Evolutionary conservation across 345 rosid species (phyloP), one percentile per base, ranked within the genome.

Genomic region (Salix arbutifolia): DNA sequence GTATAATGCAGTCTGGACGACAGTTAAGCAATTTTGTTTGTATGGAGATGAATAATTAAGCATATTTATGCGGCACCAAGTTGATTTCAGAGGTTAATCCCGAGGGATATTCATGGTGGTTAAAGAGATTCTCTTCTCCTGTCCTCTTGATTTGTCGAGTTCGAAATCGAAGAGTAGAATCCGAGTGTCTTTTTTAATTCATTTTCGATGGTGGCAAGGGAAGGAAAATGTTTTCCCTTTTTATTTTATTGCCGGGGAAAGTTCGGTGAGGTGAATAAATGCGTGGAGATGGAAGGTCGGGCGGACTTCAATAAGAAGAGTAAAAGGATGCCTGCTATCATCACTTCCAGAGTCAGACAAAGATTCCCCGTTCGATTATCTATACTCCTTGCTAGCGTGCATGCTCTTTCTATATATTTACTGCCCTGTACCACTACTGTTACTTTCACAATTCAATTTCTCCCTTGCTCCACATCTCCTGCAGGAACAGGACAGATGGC

Each of bases 321-420:
- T 78, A 38, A 74, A 67, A 68, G 72, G 73, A 70, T 64, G 69
- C 44, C 65, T 58, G 71, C 78, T 26, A 60, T 61, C 11, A 50
- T 64, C 67, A 65, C 1, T 48, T 33, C 50, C 71, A 72, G 73
- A 7, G 64, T 79, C 87, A 79, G 81, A 82, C 87, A 82, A 79
- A 85, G 85, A 84, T 85, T 85, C 85, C 81, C 70, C 60, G 74
- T 62, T 79, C 77, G 37, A 35, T 35, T 35, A 35, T 35, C 42
- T 76, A 67, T 77, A 73, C 80, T 60, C 46, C 28, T 33, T 25
- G 8, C 23, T 31, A 12, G 46, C 35, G 12, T 38, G 71, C 72
- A 13, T 75, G 72, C 71, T 67, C 12, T 26, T 16, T 4, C 37
- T 46, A 21, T 48, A 11, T 68, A 37, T 68, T 68, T 68, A 68